Evolutionary conservation across 2,329 filamentous ascomycete species (phyloP).

Genomic region (Neofusicoccum parvum): DNA sequence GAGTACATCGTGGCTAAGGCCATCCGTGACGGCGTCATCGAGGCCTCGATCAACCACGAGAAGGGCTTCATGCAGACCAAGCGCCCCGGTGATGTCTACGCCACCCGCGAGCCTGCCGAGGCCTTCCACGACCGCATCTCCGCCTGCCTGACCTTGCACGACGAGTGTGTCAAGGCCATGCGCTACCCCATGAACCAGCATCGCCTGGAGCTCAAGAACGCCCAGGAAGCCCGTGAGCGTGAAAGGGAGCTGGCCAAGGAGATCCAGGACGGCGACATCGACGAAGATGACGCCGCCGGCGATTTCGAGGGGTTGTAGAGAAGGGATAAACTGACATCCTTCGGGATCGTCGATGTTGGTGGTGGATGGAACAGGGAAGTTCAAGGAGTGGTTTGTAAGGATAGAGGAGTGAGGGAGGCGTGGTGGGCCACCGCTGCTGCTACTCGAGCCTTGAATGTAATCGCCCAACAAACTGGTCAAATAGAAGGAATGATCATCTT

Average conservation of each 20-base stretch:
- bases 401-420: neutral
- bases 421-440: neutral
- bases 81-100: constrained; percentile 91
- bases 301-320: constrained; percentile 93
- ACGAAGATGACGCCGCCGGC: constrained; percentile 92
- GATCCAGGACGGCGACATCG: constrained; percentile 95
- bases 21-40: constrained; percentile 92
- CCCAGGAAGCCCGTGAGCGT: constrained; percentile 94
- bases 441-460: neutral
- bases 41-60: constrained; percentile 87
- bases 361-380: neutral
- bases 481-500: neutral
- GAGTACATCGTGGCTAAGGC: constrained; percentile 99
- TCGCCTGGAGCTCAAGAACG: constrained; percentile 93
- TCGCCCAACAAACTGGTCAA: neutral
- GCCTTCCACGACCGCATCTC: constrained; percentile 96
- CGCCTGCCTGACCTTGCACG: constrained; percentile 87
- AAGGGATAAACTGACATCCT: neutral
- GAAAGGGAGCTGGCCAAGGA: constrained; percentile 98
- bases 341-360: neutral
- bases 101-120: constrained; percentile 91
- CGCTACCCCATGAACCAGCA: constrained; percentile 99
- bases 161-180: constrained; percentile 99
- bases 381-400: neutral
- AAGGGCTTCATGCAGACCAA: constrained; percentile 96